Evolutionary conservation across 73 alveolate species (phyloP), one percentile per base, ranked within the genome.

Genomic region (Uronychia binucleata): DNA sequence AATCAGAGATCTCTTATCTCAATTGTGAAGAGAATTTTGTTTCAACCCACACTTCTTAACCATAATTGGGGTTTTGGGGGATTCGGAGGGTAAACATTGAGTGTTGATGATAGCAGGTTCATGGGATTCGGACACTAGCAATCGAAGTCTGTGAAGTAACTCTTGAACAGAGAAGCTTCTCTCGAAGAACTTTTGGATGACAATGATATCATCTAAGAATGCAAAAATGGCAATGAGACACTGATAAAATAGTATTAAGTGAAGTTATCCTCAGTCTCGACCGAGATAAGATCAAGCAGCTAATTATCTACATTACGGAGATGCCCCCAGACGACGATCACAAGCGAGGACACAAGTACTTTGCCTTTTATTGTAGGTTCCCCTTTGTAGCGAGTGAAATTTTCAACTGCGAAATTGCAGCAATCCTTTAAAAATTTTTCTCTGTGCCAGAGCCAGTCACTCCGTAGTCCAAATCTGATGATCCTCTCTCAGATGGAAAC

Each of bases 301-400:
- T 90, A 29, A 75, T 90, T 0, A 90, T 85, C 34, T 80, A 74
- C 33, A 80, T 90, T 25, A 90, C 92, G 1, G 95, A 81, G 30
- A 81, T 90, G 88, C 95, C 95, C 28, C 76, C 81, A 28, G 85
- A 30, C 1, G 92, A 85, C 81, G 81, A 77, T 32, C 95, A 90
- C 80, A 67, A 83, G n/a, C 27, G 91, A 57, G 95, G 95, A 25
- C 95, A 90, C 60, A 90, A 90, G 90, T 90, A 90, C 31, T 28
- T 34, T 76, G 29, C 5, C 1, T 32, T 33, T 75, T 33, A 1
- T 31, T 28, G 11, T 46, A 85, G 91, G 59, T 85, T 85, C 83
- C 95, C 95, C 29, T 90, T 90, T 58, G 31, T 85, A 0, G 95
- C 95, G 33, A 80, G 90, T 81, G 95, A 90, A 34, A 80, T 90